Base-by-base conservation (phyloP, 208 protist genomes). In the Phytomonas francai region DNA sequence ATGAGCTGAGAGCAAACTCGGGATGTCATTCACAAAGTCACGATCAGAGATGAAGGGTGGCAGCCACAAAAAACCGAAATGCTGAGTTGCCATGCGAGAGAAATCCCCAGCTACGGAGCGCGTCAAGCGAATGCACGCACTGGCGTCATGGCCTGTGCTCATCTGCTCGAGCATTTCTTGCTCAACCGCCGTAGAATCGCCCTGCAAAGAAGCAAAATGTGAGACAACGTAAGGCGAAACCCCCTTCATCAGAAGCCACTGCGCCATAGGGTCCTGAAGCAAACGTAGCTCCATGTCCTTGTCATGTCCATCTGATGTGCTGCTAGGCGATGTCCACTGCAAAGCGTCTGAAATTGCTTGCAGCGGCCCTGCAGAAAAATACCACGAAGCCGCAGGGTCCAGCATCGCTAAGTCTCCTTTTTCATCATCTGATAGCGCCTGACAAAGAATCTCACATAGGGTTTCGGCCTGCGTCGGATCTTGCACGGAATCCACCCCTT, bases 61-160 rank as follows among this genome's bases (percentile, higher is more conserved):
- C 49, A 96, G 69, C 81, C 88, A 93, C 28, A 96, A 14, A 59
- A 96, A 91, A 22, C 80, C 91, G 61, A 90, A 81, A 63, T 93
- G 89, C 63, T 80, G 75, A 49, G 54, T 45, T 65, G 65, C 56
- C 68, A 62, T 34, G 9, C 74, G 45, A 79, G 74, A 39, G 27
- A 67, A 25, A 56, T 66, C 59, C n/a, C 72, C 64, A 2, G 77
- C 68, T 28, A 80, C 69, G 3, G 67, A 67, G 62, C 76, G 73
- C n/a, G 85, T 58, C 22, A 68, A 68, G 8, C 68, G 71, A n/a
- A 85, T 60, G 2, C 73, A 72, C 61, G 76, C 71, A 63, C 70
- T 79, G 30, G 75, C 85, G 34, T 82, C 71, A 62, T 75, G 66
- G 28, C 69, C 56, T 8, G 39, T 28, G 31, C 71, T 80, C 39